Evolutionary conservation across 2,329 filamentous ascomycete genomes (phyloP), one percentile per base, ranked within the genome.

Genomic region (Calycina marina): DNA sequence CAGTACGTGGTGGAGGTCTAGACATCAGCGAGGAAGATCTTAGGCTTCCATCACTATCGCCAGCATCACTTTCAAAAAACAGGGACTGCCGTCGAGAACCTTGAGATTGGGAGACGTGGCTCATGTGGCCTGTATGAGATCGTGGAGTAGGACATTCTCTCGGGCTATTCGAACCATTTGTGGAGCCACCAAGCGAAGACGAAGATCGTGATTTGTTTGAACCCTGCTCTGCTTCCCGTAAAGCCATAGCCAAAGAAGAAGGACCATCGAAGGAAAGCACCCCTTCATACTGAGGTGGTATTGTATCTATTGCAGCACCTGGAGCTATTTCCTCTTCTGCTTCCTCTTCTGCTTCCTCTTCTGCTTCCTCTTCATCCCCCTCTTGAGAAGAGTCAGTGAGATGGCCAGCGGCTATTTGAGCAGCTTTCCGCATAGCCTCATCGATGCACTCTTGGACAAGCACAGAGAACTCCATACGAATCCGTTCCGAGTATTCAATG

Each of bases 391-490:
- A 88, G 49, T 92, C 85, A 41, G 79, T 88, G 11, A 92, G 60
- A 32, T 86, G 74, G 8, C 88, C 88, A 26, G 82, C 76, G 28
- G 84, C 84, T 44, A 94, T 88, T 30, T 77, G 77, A 34, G 82
- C 81, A 32, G 90, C 86, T 56, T 96, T 94, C 42, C 72, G 72
- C 57, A 96, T 69, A 6, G 90, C 90, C 40, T 84, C 85, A 38
- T 92, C 78, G 32, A 98, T 93, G 52, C 90, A 98, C 47, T 94
- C 84, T 49, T 96, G 84, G 2, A 98, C 88, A 36, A 94, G 66
- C 15, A 92, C 72, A 16, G 88, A 80, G 48, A 94, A 93, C 49
- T 98, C 90, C 28, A 94, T 70, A 4, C 92, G 81, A 41, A 98
- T 93, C 18, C 92, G 77, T 57, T 98, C 90, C 0, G 86, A 77